phyloP scores from a whole-genome alignment of 2,329 filamentous ascomycete genomes.

The Aspergillus floridensis region DNA sequence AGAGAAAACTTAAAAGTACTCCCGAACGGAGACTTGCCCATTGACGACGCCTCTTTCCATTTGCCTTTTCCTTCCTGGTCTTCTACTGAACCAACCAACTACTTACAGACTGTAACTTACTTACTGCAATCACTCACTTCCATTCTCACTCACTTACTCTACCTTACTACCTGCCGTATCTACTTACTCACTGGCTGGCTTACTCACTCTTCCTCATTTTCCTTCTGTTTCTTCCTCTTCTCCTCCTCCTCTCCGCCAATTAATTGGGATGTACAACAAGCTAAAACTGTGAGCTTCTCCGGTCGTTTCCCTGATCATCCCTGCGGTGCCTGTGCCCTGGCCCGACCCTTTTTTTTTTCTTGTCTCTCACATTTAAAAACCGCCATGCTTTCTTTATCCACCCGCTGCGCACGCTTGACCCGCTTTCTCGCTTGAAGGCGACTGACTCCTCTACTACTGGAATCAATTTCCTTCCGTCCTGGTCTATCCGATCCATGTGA shows the following conservation, averaged over 20 bases:
- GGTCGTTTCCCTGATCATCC: slow-evolving; percentile 18
- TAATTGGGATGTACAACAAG: slow-evolving; percentile 12
- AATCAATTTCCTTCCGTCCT: neutral
- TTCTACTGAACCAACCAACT: neutral
- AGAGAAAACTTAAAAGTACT: neutral
- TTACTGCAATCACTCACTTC: neutral
- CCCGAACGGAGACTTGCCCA: neutral
- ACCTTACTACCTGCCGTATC: neutral
- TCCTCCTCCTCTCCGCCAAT: slow-evolving; percentile 8
- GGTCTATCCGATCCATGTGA: neutral
- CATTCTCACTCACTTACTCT: neutral
- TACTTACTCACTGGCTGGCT: neutral
- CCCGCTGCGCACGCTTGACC: slow-evolving; percentile 14
- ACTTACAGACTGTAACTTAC: neutral
- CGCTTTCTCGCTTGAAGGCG: neutral
- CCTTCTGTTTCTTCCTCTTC: neutral
- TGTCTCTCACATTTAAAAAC: neutral
- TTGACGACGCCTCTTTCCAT: neutral
- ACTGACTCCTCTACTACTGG: neutral
- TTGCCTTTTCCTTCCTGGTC: neutral
- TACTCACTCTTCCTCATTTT: too few relatives aligned
- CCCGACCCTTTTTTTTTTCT: slow-evolving; percentile 17
- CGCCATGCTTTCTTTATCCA: slow-evolving; percentile 28
- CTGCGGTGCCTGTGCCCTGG: slow-evolving; percentile 18
- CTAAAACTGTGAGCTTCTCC: slow-evolving; percentile 4